Base-by-base conservation (phyloP, 176 grass and related monocot genomes). In the Bothriochloa decipiens region DNA sequence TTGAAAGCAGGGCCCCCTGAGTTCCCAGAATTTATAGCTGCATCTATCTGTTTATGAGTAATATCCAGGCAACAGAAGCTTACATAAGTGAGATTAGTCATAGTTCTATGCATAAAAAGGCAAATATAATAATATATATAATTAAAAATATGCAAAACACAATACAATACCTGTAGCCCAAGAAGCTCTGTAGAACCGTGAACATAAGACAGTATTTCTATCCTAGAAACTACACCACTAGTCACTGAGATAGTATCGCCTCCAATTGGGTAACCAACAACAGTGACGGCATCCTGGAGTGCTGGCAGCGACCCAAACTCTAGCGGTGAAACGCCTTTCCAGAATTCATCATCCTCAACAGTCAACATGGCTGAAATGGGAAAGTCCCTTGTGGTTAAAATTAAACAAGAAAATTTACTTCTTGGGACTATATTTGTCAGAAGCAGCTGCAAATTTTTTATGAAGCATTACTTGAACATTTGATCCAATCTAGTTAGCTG, bases 1-100 rank as follows among this genome's bases (percentile, higher is more conserved):
- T 91, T 98, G 72, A 98, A 98, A 87, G 96, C 96, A 83, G 96
- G 96, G 0, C 96, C 96, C 8, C 96, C 96, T 18, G 96, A 98
- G 88, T 98, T 98, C 74, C 96, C 96, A 42, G 96, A 98, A 86
- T 98, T 98, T 85, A 98, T 98, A 64, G 96, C 96, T 50, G 96
- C 96, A 87, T 98, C 96, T 88, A 98, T 98, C 96, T 98, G 93
- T 90, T 82, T 75, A 82, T 25, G 68, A 81, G 32, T 72, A 90
- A 77, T 47, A 83, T 15, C 23, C 16, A 69, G 41, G 43, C 68
- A 50, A 79, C 15, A 89, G 13, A 28, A 72, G 75, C 65, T 70
- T 41, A 8, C 23, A 55, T 11, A 45, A 70, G 72, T 17, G n/a
- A 18, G 11, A 14, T 18, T 45, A 75, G 36, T n/a, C 68, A 55